Evolutionary conservation across 2,329 filamentous ascomycete genomes (phyloP), one percentile per base, ranked within the genome.

Genomic region (Ambrosiella xylebori): DNA sequence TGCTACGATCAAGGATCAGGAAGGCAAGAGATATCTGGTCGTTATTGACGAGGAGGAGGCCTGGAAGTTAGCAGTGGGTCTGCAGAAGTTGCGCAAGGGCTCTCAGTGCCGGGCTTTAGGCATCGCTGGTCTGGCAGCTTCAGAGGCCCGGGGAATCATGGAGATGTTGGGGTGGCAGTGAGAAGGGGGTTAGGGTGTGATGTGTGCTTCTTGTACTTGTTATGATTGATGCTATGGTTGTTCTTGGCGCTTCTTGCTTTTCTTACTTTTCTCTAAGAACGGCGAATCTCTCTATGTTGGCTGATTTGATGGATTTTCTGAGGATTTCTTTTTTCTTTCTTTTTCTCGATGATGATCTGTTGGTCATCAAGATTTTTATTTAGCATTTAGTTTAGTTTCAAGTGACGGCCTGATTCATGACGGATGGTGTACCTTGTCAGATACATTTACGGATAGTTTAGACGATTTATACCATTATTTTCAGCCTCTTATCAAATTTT

Each of bases 21-120:
- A 84, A 61, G 80, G 79, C 49, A 83, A 82, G 69, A 74, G 80
- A 40, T 84, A 79, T 65, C 67, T 85, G 40, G 85, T 85, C 65
- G 74, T 85, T 8, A 69, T 85, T 39, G 72, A 74, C 45, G 80
- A 85, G 65, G 75, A 80, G 61, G 82, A 86, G 66, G 76, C 76
- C 36, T 85, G 82, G 82, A 86, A 86, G 74, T 71, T 86, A 27
- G 74, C 79, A 1, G 71, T 78, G 40, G 81, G 79, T 1, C 66
- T 86, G 63, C 78, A 82, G 66, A 74, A 77, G 50, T 68, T 86
- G 64, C 71, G 80, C 56, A 75, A 75, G 57, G 81, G 82, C 4
- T 77, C 76, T 2, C 80, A 82, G 66, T 78, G 77, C 38, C 72
- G 79, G 57, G 75, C 78, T 59, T 70, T 85, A 51, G 79, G 78